phyloP scores from a whole-genome alignment of 176 grass and related monocot genomes.

The Oryza glumipatula region DNA sequence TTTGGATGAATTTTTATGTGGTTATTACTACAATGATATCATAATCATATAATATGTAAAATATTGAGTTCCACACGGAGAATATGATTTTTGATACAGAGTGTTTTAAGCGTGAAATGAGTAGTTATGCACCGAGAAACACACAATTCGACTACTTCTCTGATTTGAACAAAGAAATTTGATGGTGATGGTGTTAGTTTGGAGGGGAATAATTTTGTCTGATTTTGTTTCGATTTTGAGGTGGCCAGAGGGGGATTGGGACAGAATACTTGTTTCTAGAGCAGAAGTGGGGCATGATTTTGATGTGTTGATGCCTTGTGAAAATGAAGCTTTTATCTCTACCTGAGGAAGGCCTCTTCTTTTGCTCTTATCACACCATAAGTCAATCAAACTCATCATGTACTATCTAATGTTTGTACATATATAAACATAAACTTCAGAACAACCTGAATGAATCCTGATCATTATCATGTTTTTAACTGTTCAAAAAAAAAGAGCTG shows the following conservation, averaged over 20 bases:
- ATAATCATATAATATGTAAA: neutral
- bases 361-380: conserved; percentile 28
- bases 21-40: neutral
- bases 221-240: conserved; percentile 13
- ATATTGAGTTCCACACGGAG: neutral
- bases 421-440: neutral
- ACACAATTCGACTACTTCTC: neutral
- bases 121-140: no score
- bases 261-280: conserved; percentile 58
- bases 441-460: neutral
- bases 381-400: neutral
- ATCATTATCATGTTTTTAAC: neutral
- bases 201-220: conserved; percentile 31
- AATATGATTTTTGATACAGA: neutral
- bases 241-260: conserved; percentile 21
- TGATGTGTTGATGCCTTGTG: conserved; percentile 28
- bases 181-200: conserved; percentile 44
- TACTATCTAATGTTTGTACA: neutral
- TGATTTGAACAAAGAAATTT: conserved; percentile 10
- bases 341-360: conserved; percentile 37
- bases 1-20: no score
- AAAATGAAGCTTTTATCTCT: conserved; percentile 44
- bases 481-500: neutral
- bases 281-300: conserved; percentile 26
- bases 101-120: neutral